Conservation (phyloP, 2,329 filamentous ascomycete species). For the Pseudocercospora macadamiae region DNA sequence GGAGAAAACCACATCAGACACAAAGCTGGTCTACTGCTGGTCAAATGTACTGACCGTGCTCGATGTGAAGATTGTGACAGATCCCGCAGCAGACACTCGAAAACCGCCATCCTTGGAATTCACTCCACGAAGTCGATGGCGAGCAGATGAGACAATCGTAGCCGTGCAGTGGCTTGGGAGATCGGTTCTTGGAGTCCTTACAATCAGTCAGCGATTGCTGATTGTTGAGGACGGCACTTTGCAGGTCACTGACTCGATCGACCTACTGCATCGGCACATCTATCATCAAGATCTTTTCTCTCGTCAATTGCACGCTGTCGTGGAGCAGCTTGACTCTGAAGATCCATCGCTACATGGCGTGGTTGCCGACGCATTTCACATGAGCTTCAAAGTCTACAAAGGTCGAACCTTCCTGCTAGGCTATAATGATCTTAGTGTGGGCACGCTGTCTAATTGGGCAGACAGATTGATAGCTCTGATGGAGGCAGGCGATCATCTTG, state of each 20-base stretch:
- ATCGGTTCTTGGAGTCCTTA: slow-evolving; percentile 87
- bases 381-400: slow-evolving; percentile 97
- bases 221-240: slow-evolving; percentile 88
- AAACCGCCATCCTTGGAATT: slow-evolving; percentile 80
- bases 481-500: slow-evolving; percentile 95
- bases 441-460: slow-evolving; percentile 94
- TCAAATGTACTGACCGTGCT: slow-evolving; percentile 95
- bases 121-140: slow-evolving; percentile 82
- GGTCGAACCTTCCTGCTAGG: slow-evolving; percentile 88
- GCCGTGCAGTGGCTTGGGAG: slow-evolving; percentile 95
- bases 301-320: slow-evolving; percentile 76
- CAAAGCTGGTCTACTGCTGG: slow-evolving; percentile 96
- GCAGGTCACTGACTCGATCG: slow-evolving; percentile 91
- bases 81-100: slow-evolving; percentile 66
- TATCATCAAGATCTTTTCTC: slow-evolving; percentile 92
- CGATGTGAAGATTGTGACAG: slow-evolving; percentile 75
- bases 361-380: slow-evolving; percentile 94
- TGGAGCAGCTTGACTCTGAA: slow-evolving; percentile 86
- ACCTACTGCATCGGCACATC: slow-evolving; percentile 87
- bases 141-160: slow-evolving; percentile 91
- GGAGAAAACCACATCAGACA: slow-evolving; percentile 68
- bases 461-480: slow-evolving; percentile 90
- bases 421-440: slow-evolving; percentile 91
- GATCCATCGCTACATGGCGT: slow-evolving; percentile 92
- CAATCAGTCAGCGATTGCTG: slow-evolving; percentile 89